Evolutionary conservation across 306 rosid species (phyloP), one percentile per base, ranked within the genome.

Genomic region (Leucaena leucocephala): DNA sequence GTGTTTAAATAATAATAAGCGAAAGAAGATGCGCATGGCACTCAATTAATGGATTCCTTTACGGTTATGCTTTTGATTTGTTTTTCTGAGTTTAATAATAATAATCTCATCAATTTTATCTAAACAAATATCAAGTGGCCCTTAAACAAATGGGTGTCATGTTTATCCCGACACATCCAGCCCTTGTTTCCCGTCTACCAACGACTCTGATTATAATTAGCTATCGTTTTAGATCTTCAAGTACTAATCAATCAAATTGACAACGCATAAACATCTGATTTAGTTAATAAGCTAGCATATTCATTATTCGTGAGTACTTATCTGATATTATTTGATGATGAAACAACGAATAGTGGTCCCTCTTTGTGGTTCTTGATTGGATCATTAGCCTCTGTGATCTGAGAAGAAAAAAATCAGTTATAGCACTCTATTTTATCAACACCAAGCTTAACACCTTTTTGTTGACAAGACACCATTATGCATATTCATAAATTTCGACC

Each of bases 181-280:
- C 80, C 75, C 63, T 57, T 80, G 91, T 87, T 90, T 90, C 90
- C 93, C 81, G 36, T 82, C 78, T 75, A 82, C 88, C 88, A 84
- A 84, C 27, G 27, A 27, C 93, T 89, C 50, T 70, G 40, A 61
- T 65, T 74, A 58, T 70, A 35, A 61, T 65, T 74, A 58, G 36
- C 22, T 58, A 21, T 35, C 9, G 81, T 75, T 84, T 76, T 68
- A 39, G 49, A 22, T 58, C 64, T 22, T 58, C 27, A n/a, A 7
- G 14, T 64, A 68, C 70, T 76, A 77, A 80, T 74, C 76, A 81
- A 79, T 82, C 82, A 81, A 71, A 59, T 21, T 58, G 64, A 58
- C 64, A 58, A 35, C 21, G 68, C 11, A 4, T 12, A 6, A 59
- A 11, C 17, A 63, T 14, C 43, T 63, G 38, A 36, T 22, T 22